phyloP scores from a whole-genome alignment of 345 rosid genomes.

The Physaria fendleri region DNA sequence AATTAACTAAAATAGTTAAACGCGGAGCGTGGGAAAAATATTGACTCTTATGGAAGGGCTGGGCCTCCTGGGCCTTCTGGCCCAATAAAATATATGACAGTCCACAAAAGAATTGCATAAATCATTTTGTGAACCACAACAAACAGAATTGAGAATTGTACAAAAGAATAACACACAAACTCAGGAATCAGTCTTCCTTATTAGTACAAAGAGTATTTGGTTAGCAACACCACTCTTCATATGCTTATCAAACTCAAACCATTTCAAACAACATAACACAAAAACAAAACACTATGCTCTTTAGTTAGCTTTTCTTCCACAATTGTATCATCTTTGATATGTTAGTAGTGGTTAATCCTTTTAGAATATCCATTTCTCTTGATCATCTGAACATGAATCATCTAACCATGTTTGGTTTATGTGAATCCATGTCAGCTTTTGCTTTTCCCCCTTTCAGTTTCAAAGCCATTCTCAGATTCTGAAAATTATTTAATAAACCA shows the following conservation, averaged over 20 bases:
- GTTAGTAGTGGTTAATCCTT: no score
- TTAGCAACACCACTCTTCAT: background rate
- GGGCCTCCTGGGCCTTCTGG: no score
- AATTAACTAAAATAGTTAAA: no score
- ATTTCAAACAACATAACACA: slow-evolving; percentile 8
- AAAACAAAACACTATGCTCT: slow-evolving; percentile 1
- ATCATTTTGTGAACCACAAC: no score
- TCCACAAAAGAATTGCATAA: no score
- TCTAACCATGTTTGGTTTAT: slow-evolving; percentile 28
- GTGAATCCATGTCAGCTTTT: slow-evolving; percentile 27
- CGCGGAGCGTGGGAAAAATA: no score
- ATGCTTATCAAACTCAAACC: background rate
- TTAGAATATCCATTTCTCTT: slow-evolving; percentile 25
- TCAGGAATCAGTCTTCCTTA: no score
- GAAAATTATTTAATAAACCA: background rate
- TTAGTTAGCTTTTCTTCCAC: slow-evolving; percentile 16
- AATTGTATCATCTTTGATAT: slow-evolving; percentile 11
- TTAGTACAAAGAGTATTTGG: no score
- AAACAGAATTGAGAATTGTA: no score
- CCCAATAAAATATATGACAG: no score
- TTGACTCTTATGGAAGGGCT: no score
- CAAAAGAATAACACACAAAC: no score
- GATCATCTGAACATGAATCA: slow-evolving; percentile 20
- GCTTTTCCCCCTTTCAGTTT: slow-evolving; percentile 23
- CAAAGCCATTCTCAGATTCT: slow-evolving; percentile 5